These are phyloP conservation scores for Prunus persica DNA, from an alignment of 306 rosid genomes.

Conservation along the genomic window DNA sequence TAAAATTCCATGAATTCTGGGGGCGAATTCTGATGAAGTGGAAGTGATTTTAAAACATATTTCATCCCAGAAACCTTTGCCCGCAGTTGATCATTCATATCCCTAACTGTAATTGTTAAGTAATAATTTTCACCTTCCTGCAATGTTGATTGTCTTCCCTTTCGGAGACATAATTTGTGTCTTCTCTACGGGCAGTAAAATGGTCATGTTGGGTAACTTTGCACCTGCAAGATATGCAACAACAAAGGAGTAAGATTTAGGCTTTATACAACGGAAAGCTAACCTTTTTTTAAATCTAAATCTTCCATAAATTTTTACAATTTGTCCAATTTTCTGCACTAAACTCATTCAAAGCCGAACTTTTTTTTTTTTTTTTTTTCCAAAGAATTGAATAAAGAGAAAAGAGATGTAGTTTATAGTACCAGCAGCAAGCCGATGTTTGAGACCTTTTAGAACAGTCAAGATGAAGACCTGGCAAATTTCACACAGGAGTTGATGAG, in stretches of 20 bases:
- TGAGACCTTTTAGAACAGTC: conserved; percentile 87
- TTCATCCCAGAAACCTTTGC: neutral
- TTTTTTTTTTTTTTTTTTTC: neutral
- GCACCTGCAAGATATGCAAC: conserved; percentile 49
- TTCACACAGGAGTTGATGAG: conserved; percentile 35
- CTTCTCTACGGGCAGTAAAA: conserved; percentile 63
- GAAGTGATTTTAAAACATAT: neutral
- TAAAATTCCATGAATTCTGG: neutral
- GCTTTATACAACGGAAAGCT: conserved; percentile 3
- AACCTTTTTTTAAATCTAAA: neutral
- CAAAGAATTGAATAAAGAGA: neutral
- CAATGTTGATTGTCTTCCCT: conserved; percentile 58
- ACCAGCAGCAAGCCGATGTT: conserved; percentile 97
- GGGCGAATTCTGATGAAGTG: neutral
- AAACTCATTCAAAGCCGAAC: neutral
- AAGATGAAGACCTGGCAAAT: conserved; percentile 81
- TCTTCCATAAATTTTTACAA: neutral
- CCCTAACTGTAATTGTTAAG: neutral
- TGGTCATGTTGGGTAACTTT: conserved; percentile 54
- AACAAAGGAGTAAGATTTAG: neutral
- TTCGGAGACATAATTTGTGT: conserved; percentile 37
- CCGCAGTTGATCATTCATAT: neutral
- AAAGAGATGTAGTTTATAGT: conserved; percentile 19
- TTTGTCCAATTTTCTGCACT: neutral
- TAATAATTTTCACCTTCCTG: conserved; percentile 72